phyloP scores from a whole-genome alignment of 139 green algal species.

The Chlorella vulgaris region DNA sequence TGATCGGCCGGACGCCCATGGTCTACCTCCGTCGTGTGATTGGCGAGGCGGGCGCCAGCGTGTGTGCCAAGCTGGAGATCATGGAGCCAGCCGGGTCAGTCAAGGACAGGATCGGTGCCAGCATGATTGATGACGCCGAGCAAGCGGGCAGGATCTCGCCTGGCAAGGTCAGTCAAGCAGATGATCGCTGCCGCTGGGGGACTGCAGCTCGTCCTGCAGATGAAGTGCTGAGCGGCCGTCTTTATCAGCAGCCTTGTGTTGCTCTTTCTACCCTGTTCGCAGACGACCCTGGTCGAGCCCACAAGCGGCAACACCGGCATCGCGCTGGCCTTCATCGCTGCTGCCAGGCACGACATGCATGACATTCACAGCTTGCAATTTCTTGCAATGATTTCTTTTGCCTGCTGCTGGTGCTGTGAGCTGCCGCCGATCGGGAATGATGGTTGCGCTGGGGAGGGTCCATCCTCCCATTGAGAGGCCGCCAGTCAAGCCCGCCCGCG shows the following conservation, averaged over 20 bases:
- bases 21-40: conserved; percentile 86
- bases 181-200: conserved; percentile 11
- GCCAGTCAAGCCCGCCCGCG: too few relatives aligned
- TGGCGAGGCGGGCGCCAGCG: conserved; percentile 48
- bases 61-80: conserved; percentile 89
- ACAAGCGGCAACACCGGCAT: conserved; percentile 98
- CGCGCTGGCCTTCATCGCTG: conserved; percentile 95
- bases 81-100: conserved; percentile 76
- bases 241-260: neutral
- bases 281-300: conserved; percentile 82
- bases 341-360: conserved; percentile 89
- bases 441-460: too few relatives aligned
- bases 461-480: too few relatives aligned
- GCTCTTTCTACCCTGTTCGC: neutral
- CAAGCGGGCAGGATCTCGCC: conserved; percentile 77
- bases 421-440: too few relatives aligned
- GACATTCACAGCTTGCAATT: too few relatives aligned
- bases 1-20: conserved; percentile 96
- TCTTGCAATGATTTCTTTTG: neutral
- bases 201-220: neutral
- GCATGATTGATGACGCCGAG: conserved; percentile 90
- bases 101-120: conserved; percentile 79
- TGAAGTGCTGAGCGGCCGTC: too few relatives aligned
- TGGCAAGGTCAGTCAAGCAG: conserved; percentile 70
- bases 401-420: too few relatives aligned